Base-by-base conservation (phyloP, 495 filamentous ascomycete genomes). In the Delitschia confertaspora region DNA sequence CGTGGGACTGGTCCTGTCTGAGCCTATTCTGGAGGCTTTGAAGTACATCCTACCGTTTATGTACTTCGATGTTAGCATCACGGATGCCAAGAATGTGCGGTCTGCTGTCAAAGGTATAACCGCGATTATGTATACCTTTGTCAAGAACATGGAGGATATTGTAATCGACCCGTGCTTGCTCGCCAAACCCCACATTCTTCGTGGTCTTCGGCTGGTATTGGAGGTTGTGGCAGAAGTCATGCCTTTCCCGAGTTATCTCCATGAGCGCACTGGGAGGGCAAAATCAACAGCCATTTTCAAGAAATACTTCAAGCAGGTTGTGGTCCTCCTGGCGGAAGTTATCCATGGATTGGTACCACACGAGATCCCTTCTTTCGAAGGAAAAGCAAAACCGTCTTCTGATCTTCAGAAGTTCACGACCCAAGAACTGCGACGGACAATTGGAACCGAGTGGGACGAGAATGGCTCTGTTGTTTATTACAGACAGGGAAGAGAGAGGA, bases 1-100 rank as follows among this genome's bases (percentile, higher is more conserved):
- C 1, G 66, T 68, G 23, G 76, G 76, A 4, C 80, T 77, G 74
- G 64, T 85, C 22, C 57, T 82, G 10, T 66, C 69, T 19, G 54
- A 62, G 17, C 79, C 80, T 0, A 62, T 82, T 13, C 53, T 83
- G 20, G 56, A 70, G 29, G 74, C 74, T 2, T 59, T 69, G 21
- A 56, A 57, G 3, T 57, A 58, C 11, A 62, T 70, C 0, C 68
- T 78, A 33, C 35, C 61, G 3, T 61, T 65, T 17, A 39, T 83
- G 40, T 56, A 74, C 4, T 66, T 66, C 44, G 65, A 68, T 31
- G 43, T 81, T 1, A 64, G 76, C 43, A 61, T 73, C 9, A 66
- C 63, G 17, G 64, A 72, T 30, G 17, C 55, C 11, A 40, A 34
- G 3, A 75, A 68, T 40, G 60, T 75, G 4, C 43, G 46, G 5